These are phyloP conservation scores for Diaporthe vaccinii DNA, from an alignment of 2,329 filamentous ascomycete genomes.

Conservation along the genomic window DNA sequence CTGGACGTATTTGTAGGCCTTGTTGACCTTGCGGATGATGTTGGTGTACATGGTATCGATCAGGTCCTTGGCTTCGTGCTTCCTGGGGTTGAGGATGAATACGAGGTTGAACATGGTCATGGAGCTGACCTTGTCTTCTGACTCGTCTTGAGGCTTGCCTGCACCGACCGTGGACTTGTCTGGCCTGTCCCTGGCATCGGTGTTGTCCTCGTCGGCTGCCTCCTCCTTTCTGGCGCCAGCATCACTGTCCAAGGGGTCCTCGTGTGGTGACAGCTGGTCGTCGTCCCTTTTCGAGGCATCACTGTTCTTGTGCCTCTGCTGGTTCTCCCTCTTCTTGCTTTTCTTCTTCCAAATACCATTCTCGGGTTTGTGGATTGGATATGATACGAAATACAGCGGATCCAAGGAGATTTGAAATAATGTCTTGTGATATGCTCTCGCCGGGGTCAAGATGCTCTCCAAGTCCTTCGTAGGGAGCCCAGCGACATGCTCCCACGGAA, in stretches of 20 bases:
- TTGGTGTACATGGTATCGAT: conserved; percentile 86
- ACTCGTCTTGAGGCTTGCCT: conserved; percentile 57
- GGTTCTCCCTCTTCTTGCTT: conserved; percentile 58
- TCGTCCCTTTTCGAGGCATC: conserved; percentile 46
- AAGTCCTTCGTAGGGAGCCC: conserved; percentile 83
- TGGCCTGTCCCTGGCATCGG: conserved; percentile 49
- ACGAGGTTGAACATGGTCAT: conserved; percentile 99
- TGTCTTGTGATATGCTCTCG: conserved; percentile 81
- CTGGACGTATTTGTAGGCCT: conserved; percentile 93
- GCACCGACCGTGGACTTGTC: conserved; percentile 51
- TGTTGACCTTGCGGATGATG: conserved; percentile 92
- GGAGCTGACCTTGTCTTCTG: conserved; percentile 73
- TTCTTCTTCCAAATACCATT: conserved; percentile 83
- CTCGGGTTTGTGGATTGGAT: conserved; percentile 84
- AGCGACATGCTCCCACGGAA: conserved; percentile 80
- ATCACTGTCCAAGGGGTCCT: conserved; percentile 43
- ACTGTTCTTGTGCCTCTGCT: conserved; percentile 49
- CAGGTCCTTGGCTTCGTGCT: conserved; percentile 81
- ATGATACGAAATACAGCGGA: conserved; percentile 83
- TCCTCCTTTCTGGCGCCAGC: conserved; percentile 44
- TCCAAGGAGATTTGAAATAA: conserved; percentile 87
- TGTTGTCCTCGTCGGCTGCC: conserved; percentile 46
- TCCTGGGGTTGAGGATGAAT: conserved; percentile 87
- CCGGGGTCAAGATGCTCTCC: conserved; percentile 83
- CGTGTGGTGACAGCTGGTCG: conserved; percentile 47